These are phyloP conservation scores for Plasmodium vivax DNA, from an alignment of 169 alveolate genomes.

Conservation along the genomic window DNA sequence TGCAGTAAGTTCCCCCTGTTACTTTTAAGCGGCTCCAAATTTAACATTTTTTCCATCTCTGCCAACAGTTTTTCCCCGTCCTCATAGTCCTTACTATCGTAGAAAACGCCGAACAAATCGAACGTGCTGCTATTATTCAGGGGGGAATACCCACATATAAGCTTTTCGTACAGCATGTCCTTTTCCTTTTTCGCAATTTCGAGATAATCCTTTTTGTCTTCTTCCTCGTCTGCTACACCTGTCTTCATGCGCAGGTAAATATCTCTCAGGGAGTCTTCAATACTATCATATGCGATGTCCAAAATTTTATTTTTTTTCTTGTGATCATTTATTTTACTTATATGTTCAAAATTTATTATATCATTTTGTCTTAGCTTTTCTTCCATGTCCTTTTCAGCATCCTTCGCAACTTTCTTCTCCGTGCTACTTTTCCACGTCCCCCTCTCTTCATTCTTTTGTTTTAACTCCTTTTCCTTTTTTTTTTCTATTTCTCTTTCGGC, in stretches of 20 bases:
- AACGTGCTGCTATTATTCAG: slow-evolving; percentile 46
- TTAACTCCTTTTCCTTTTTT: slow-evolving; percentile 14
- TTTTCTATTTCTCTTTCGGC: slow-evolving; percentile 57
- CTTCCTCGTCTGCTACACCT: neutral
- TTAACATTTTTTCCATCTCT: slow-evolving; percentile 53
- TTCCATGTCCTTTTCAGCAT: slow-evolving; percentile 24
- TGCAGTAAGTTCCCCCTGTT: slow-evolving; percentile 29
- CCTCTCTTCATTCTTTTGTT: slow-evolving; percentile 9
- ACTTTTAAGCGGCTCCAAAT: slow-evolving; percentile 72
- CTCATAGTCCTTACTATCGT: slow-evolving; percentile 48
- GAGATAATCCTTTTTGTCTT: slow-evolving; percentile 33
- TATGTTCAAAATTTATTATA: slow-evolving; percentile 34
- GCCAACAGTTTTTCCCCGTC: slow-evolving; percentile 24
- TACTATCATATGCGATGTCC: slow-evolving; percentile 49
- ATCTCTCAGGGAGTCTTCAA: slow-evolving; percentile 56
- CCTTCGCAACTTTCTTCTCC: neutral
- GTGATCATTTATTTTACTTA: slow-evolving; percentile 47
- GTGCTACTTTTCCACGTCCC: neutral
- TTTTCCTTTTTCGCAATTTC: slow-evolving; percentile 71
- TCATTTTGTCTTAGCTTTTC: slow-evolving; percentile 27
- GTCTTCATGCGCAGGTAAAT: neutral
- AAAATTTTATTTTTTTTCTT: slow-evolving; percentile 51
- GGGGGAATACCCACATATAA: slow-evolving; percentile 24
- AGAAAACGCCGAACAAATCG: slow-evolving; percentile 74
- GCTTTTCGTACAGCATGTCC: slow-evolving; percentile 30